A percentile compares a stretch with the other conserved stretches of the same genome.
These are phyloP conservation scores for Coccomyxa sp. DNA, from an alignment of 139 green algal species.

Conservation along the genomic window DNA sequence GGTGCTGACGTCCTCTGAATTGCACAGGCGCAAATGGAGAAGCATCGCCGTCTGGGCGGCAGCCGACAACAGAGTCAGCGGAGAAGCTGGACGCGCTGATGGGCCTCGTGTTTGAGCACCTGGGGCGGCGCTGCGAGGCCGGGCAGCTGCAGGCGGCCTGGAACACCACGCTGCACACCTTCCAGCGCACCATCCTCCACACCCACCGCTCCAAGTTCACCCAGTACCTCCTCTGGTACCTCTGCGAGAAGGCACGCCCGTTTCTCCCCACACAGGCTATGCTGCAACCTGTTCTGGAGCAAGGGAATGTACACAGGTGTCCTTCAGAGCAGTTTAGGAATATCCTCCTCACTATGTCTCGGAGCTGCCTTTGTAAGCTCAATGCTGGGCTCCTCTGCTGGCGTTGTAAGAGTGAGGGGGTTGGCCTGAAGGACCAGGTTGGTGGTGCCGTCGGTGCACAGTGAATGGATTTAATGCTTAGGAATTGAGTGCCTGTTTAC, in stretches of 20 bases:
- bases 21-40: slow-evolving; percentile 3
- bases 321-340: no score
- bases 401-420: no score
- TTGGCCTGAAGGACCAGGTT: no score
- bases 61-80: slow-evolving; percentile 42
- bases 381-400: no score
- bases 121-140: slow-evolving; percentile 32
- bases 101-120: slow-evolving; percentile 73
- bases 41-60: neutral
- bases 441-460: no score
- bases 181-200: slow-evolving; percentile 72
- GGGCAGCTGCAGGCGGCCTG: slow-evolving; percentile 52
- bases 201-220: slow-evolving; percentile 89
- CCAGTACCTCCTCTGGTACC: slow-evolving; percentile 81
- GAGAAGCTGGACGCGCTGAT: slow-evolving; percentile 90
- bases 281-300: no score
- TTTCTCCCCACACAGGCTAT: neutral
- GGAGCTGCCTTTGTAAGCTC: no score
- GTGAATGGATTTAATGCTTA: no score
- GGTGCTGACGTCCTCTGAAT: no score
- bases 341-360: no score
- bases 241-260: slow-evolving; percentile 18
- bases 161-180: slow-evolving; percentile 57
- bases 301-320: no score
- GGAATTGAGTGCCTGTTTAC: neutral